Percentiles rank a stretch among this genome's conserved stretches.
These are phyloP conservation scores for Suhomyces tanzawaensis DNA, from an alignment of 805 yeast genomes.

Conservation along the genomic window DNA sequence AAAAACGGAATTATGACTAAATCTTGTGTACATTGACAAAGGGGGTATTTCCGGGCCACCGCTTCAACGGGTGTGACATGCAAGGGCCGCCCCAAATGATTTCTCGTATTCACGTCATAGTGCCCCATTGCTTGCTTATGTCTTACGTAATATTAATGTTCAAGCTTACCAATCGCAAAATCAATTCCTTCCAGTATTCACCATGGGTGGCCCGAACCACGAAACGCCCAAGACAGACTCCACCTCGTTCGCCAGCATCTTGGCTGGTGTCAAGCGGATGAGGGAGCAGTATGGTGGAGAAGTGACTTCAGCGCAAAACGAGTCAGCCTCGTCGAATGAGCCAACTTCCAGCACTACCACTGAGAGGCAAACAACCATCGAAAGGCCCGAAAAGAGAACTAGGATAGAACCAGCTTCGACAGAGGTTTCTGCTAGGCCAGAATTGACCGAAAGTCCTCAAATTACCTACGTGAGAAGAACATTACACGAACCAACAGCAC, in stretches of 20 bases:
- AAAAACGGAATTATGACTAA: no score
- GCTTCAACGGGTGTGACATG: no score
- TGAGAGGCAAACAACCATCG: neutral
- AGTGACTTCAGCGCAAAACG: neutral
- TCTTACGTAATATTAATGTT: no score
- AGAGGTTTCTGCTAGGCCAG: neutral
- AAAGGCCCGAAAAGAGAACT: neutral
- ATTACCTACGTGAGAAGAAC: neutral
- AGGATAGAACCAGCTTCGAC: neutral
- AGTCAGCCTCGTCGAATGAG: neutral
- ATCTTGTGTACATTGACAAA: no score
- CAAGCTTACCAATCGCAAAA: no score
- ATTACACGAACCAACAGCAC: neutral
- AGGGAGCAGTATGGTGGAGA: conserved; percentile 41
- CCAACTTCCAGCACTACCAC: neutral
- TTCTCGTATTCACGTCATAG: no score
- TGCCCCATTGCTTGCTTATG: no score
- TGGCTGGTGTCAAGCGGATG: conserved; percentile 66
- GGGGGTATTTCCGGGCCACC: no score
- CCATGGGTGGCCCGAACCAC: no score
- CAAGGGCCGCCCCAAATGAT: no score
- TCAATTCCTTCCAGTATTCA: no score
- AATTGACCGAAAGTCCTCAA: neutral
- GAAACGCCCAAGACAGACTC: conserved; percentile 43
- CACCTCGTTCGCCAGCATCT: conserved; percentile 66